These are phyloP conservation scores for Myriosclerotinia scirpicola DNA, from an alignment of 2,329 filamentous ascomycete species.

Conservation along the genomic window DNA sequence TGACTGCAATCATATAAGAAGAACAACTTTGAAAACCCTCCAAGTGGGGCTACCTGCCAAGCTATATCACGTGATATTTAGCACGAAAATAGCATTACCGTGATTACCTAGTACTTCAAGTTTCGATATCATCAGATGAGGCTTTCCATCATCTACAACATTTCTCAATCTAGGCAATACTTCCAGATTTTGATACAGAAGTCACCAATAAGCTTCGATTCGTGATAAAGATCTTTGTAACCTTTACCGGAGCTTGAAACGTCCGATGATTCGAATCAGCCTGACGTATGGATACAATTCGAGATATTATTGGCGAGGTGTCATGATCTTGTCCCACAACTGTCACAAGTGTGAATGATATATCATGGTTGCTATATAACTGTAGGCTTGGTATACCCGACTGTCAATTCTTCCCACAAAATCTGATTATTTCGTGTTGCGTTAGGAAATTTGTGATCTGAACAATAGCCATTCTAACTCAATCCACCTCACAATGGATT, in stretches of 20 bases:
- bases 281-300: neutral
- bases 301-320: neutral
- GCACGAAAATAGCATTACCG: too few species aligned
- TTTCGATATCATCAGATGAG: neutral
- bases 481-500: too few species aligned
- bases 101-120: too few species aligned
- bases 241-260: neutral
- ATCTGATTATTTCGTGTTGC: neutral
- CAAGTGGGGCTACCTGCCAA: too few species aligned
- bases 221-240: too few species aligned
- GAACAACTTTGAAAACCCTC: too few species aligned
- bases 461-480: neutral
- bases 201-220: neutral
- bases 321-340: neutral
- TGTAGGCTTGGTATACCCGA: neutral
- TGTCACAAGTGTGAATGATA: slow-evolving; percentile 4
- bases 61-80: too few species aligned
- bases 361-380: neutral
- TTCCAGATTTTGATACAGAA: neutral
- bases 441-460: neutral
- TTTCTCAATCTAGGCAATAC: neutral
- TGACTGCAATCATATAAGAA: neutral
- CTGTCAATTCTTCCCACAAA: neutral
- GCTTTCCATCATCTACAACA: neutral
- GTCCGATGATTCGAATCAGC: slow-evolving; percentile 1